phyloP scores from a whole-genome alignment of 2,329 filamentous ascomycete genomes.

The Stachybotrys echinatus region DNA sequence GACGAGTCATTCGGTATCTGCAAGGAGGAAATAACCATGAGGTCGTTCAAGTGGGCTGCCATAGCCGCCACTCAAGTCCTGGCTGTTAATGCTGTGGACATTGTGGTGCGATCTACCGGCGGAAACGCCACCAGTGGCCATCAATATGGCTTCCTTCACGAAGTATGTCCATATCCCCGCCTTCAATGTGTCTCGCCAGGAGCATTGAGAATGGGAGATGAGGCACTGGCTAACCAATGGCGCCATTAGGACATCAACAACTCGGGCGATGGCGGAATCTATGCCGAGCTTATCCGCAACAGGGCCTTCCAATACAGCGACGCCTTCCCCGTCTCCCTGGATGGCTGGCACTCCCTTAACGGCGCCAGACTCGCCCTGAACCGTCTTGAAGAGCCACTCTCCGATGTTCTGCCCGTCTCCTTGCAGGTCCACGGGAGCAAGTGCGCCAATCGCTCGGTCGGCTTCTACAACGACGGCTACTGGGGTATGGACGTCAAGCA shows the following conservation, averaged over 20 bases:
- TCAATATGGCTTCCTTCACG: slow-evolving; percentile 40
- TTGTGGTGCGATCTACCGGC: slow-evolving; percentile 28
- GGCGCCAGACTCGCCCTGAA: slow-evolving; percentile 40
- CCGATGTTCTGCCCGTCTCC: slow-evolving; percentile 45
- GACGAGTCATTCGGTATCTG: neutral
- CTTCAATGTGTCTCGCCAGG: neutral
- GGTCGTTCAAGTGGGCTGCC: slow-evolving; percentile 14
- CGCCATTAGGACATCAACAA: slow-evolving; percentile 54
- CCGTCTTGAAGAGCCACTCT: slow-evolving; percentile 41
- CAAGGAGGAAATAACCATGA: slow-evolving; percentile 4
- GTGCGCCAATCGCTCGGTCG: slow-evolving; percentile 26
- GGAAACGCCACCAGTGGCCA: slow-evolving; percentile 38
- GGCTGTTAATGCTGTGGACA: slow-evolving; percentile 21
- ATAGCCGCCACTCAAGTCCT: slow-evolving; percentile 10
- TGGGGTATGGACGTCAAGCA: slow-evolving; percentile 52
- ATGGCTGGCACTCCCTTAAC: slow-evolving; percentile 39
- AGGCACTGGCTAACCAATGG: neutral
- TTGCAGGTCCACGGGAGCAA: slow-evolving; percentile 35
- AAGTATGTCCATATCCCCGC: slow-evolving; percentile 19
- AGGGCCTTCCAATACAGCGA: slow-evolving; percentile 59
- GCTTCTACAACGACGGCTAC: slow-evolving; percentile 48
- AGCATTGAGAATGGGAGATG: neutral
- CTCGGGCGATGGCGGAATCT: slow-evolving; percentile 67
- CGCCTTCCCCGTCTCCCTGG: slow-evolving; percentile 34
- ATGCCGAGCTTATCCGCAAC: slow-evolving; percentile 66